Conservation (phyloP, 306 rosid species). For the Hippophae rhamnoides region DNA sequence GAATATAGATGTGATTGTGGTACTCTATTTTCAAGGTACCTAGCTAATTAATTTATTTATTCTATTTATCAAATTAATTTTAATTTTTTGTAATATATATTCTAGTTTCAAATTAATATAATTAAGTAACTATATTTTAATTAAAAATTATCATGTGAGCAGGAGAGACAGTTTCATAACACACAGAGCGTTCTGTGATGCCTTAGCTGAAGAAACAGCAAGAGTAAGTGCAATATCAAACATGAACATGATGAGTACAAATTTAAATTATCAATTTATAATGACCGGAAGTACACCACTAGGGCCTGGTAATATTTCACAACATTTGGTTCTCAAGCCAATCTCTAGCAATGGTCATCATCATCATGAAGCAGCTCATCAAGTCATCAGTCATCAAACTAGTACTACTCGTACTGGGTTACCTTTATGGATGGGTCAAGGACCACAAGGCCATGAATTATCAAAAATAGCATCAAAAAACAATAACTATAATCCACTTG, state of each 20-base stretch:
- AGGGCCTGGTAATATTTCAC: conserved; percentile 38
- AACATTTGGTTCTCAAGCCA: conserved; percentile 49
- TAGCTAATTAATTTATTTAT: neutral
- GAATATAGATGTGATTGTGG: conserved; percentile 93
- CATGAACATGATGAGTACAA: conserved; percentile 28
- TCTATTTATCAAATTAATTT: neutral
- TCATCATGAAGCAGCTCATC: conserved; percentile 2
- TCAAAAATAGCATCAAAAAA: neutral
- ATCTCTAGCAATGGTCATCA: conserved; percentile 14
- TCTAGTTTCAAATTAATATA: too few relatives aligned
- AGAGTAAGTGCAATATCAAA: conserved; percentile 55
- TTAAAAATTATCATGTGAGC: conserved; percentile 10
- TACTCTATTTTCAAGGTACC: conserved; percentile 78
- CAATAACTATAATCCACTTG: conserved; percentile 29
- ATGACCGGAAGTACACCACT: conserved; percentile 21
- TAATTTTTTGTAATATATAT: neutral
- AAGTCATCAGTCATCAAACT: conserved; percentile 18
- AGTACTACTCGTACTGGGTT: conserved; percentile 21
- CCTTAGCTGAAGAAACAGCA: conserved; percentile 92
- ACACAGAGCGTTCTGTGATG: conserved; percentile 88
- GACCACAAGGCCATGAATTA: conserved; percentile 16
- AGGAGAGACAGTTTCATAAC: conserved; percentile 93
- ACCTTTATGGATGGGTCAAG: conserved; percentile 49
- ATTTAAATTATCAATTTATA: conserved; percentile 42
- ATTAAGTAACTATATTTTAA: neutral